A percentile compares a stretch with the other conserved stretches of the same genome.
phyloP scores from a whole-genome alignment of 2,329 filamentous ascomycete genomes.

The Leptographium procerum region DNA sequence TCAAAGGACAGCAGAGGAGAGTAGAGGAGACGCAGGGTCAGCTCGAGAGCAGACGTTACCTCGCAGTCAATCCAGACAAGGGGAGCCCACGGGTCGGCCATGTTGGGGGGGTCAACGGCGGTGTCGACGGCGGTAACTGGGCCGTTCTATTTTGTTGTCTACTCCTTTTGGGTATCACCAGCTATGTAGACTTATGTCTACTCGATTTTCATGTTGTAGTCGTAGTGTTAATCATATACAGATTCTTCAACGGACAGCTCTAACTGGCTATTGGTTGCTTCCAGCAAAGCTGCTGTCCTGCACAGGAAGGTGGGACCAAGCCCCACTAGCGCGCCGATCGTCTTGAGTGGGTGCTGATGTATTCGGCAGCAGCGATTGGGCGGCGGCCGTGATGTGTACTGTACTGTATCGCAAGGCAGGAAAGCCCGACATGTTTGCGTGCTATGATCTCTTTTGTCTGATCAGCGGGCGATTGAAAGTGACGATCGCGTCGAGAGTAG shows the following conservation, averaged over 20 bases:
- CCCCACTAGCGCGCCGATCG: background rate
- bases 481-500: background rate
- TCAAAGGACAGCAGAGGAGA: background rate
- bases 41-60: constrained; percentile 1
- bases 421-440: too few relatives aligned
- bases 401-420: background rate
- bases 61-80: constrained; percentile 13
- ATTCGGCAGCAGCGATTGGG: constrained; percentile 6
- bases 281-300: background rate
- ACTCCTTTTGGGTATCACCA: too few relatives aligned
- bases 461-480: background rate
- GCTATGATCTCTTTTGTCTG: too few relatives aligned
- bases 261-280: background rate
- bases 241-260: too few relatives aligned
- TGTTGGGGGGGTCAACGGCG: background rate
- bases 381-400: background rate
- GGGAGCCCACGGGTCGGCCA: constrained; percentile 4
- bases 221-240: too few relatives aligned
- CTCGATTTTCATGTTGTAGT: too few relatives aligned
- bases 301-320: background rate
- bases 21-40: background rate
- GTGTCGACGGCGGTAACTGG: too few relatives aligned
- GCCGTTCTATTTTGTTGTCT: too few relatives aligned
- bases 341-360: constrained; percentile 5
- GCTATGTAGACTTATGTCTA: background rate